Evolutionary conservation across 768 basidiomycete species (phyloP).

Genomic region (Obba rivulosa): DNA sequence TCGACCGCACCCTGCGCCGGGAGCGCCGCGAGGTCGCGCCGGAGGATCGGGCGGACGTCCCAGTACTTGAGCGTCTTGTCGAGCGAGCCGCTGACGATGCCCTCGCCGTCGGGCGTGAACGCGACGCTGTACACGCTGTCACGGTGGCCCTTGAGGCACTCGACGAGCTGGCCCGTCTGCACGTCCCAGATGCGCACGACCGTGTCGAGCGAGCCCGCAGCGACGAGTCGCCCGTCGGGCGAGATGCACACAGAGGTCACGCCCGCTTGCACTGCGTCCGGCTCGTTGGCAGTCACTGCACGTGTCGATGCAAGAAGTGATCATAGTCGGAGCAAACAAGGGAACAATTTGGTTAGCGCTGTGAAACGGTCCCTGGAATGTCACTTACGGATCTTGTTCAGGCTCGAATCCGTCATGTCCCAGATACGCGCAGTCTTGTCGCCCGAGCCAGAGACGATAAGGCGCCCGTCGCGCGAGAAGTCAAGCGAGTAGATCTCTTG

Average conservation of each 20-base stretch:
- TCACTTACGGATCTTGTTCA: conserved; percentile 31
- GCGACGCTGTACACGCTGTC: conserved; percentile 68
- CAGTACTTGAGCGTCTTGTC: conserved; percentile 63
- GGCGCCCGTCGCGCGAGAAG: conserved; percentile 80
- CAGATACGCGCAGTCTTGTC: conserved; percentile 61
- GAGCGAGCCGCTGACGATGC: conserved; percentile 81
- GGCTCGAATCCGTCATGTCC: conserved; percentile 45
- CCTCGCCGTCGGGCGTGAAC: conserved; percentile 88
- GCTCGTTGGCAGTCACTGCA: conserved; percentile 40
- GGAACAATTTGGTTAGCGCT: conserved; percentile 3
- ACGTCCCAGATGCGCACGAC: conserved; percentile 75
- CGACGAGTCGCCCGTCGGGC: conserved; percentile 53
- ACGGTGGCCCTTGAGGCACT: conserved; percentile 53
- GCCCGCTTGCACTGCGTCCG: conserved; percentile 50
- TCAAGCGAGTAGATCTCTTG: conserved; percentile 94
- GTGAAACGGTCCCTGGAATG: neutral
- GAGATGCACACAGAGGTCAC: conserved; percentile 58
- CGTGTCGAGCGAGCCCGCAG: conserved; percentile 54
- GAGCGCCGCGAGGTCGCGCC: conserved; percentile 3
- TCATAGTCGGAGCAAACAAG: too few species aligned
- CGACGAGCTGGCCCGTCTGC: conserved; percentile 46
- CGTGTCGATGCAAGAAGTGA: neutral
- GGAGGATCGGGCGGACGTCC: conserved; percentile 40
- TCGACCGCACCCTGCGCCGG: conserved; percentile 16
- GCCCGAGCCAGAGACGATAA: conserved; percentile 87